Evolutionary conservation across 257 asterid genomes (phyloP), one percentile per base, ranked within the genome.

Genomic region (Voacanga thouarsii): DNA sequence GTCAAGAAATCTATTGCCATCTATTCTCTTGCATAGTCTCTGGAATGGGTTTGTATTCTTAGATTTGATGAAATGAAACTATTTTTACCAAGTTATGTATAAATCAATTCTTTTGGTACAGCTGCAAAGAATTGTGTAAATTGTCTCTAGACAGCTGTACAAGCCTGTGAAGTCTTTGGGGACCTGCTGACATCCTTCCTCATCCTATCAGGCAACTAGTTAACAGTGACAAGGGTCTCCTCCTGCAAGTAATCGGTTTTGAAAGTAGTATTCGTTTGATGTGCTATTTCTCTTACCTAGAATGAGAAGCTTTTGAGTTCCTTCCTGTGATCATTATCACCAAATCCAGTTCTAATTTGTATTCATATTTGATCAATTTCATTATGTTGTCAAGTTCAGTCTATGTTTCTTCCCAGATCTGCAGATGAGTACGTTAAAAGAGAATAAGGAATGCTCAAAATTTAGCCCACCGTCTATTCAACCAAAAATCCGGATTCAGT

Each of bases 21-120:
- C 98, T 45, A 90, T 95, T 88, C 93, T 95, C 77, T 79, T 95
- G 85, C 99, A 95, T 80, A 95, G 98, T 63, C 80, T 92, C 57
- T 95, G 99, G 99, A 95, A 95, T 76, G 99, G 98, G 12, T 95
- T 93, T 81, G 99, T 91, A 41, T 95, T 95, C 86, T 82, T 89
- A 88, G 99, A 95, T 81, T 86, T 95, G 78, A 95, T 94, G 98
- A 94, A 91, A 84, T 93, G 81, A 92, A 81, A 79, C 57, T 18
- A 49, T 57, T 67, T 43, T 43, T 30, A 10, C n/a, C 11, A n/a
- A 7, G 71, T 71, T 71, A 6, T 33, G 10, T 71, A 56, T 53
- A 47, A 78, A 28, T 68, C 28, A 57, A 75, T 75, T 39, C 50
- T 28, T n/a, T 63, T 59, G 23, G 55, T 41, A 5, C 69, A 19